These are phyloP conservation scores for Endocalyx cinctus DNA, from an alignment of 2,329 filamentous ascomycete species.

Conservation along the genomic window DNA sequence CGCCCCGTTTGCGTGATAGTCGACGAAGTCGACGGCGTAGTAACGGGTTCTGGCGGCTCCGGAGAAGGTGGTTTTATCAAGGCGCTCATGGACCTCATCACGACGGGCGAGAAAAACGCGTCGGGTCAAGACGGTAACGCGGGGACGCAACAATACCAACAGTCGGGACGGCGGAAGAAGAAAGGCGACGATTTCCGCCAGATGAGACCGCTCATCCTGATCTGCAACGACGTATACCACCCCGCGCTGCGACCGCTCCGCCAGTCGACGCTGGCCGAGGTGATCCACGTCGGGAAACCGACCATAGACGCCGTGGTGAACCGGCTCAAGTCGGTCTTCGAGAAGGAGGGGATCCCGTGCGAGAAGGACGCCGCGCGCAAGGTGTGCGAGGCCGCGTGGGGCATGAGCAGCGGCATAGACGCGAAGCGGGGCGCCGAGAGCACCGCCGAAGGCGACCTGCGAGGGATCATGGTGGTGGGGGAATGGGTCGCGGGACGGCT, in stretches of 20 bases:
- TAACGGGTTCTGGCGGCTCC: slow-evolving; percentile 68
- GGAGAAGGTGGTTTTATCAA: slow-evolving; percentile 95
- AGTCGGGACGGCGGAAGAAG: slow-evolving; percentile 51
- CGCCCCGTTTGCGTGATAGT: slow-evolving; percentile 90
- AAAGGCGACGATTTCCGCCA: slow-evolving; percentile 85
- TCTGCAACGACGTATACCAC: slow-evolving; percentile 97
- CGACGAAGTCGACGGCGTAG: slow-evolving; percentile 94
- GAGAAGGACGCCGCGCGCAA: slow-evolving; percentile 86
- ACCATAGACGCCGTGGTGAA: slow-evolving; percentile 79
- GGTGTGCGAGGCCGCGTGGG: slow-evolving; percentile 79
- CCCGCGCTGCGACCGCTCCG: slow-evolving; percentile 80
- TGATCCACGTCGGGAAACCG: slow-evolving; percentile 87
- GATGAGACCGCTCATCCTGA: slow-evolving; percentile 82
- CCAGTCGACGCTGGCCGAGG: slow-evolving; percentile 79
- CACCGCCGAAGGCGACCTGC: slow-evolving; percentile 67
- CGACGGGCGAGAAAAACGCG: slow-evolving; percentile 78
- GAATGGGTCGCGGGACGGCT: slow-evolving; percentile 80
- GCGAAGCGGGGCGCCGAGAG: slow-evolving; percentile 63
- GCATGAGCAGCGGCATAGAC: slow-evolving; percentile 68
- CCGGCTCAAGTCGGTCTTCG: slow-evolving; percentile 78
- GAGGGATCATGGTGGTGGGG: slow-evolving; percentile 79
- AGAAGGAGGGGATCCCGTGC: slow-evolving; percentile 81
- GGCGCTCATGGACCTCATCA: slow-evolving; percentile 84
- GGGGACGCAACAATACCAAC: no score
- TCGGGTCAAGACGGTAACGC: slow-evolving; percentile 25